Percentiles rank a stretch among this genome's conserved stretches.
Conservation (phyloP, 768 basidiomycete species). For the Ramaria rubella region DNA sequence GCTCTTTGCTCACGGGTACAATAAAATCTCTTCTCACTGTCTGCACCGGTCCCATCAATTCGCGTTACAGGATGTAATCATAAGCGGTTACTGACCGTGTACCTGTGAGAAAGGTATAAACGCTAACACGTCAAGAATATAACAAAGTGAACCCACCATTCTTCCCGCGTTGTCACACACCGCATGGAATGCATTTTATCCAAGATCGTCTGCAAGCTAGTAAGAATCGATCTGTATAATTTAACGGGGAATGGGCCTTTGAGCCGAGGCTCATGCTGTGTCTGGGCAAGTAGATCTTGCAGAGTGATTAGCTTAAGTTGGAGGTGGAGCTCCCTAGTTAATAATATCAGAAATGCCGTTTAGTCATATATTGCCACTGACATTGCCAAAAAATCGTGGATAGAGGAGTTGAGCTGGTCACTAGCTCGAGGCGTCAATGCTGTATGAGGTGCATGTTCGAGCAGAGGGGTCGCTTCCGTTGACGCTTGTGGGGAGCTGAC, state of each 20-base stretch:
- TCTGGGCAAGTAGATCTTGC: conserved; percentile 77
- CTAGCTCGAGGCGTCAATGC: conserved; percentile 17
- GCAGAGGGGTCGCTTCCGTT: conserved; percentile 28
- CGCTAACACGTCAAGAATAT: conserved; percentile 5
- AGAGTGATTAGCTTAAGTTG: conserved; percentile 87
- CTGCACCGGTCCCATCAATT: conserved; percentile 34
- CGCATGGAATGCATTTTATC: conserved; percentile 93
- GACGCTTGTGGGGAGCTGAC: conserved; percentile 16
- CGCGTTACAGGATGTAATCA: background rate
- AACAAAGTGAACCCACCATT: conserved; percentile 51
- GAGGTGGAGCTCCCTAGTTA: conserved; percentile 82
- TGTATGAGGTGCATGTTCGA: conserved; percentile 35
- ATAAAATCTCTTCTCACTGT: conserved; percentile 83
- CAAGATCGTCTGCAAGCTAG: conserved; percentile 76
- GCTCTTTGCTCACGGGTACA: conserved; percentile 79
- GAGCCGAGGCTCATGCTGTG: conserved; percentile 87
- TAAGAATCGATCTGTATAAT: conserved; percentile 77
- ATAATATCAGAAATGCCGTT: background rate
- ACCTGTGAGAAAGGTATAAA: conserved; percentile 37
- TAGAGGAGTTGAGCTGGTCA: conserved; percentile 31
- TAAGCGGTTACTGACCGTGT: conserved; percentile 45
- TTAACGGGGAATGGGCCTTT: conserved; percentile 92
- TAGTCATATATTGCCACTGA: conserved; percentile 27
- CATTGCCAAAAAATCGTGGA: conserved; percentile 92
- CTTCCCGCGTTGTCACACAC: conserved; percentile 92